Base-by-base conservation (phyloP, 2,329 filamentous ascomycete genomes). In the Fusarium sp. region DNA sequence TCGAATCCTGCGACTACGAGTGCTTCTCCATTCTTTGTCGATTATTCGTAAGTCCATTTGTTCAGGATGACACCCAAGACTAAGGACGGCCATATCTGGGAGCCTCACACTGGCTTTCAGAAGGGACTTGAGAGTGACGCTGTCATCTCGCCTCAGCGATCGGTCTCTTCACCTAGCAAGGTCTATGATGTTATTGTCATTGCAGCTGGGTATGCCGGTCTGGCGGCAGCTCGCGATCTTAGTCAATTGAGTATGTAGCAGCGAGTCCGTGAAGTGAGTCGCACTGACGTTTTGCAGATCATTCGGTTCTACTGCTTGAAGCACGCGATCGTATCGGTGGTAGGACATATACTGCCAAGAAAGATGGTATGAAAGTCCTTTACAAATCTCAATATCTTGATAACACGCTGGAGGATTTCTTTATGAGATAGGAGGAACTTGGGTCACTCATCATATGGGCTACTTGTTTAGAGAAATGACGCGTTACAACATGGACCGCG, bases 241-340 rank as follows among this genome's bases (percentile, higher is more conserved):
- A 24, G 32, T 3, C 50, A 52, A 36, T 36, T 36, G 17, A 26
- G 50, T 34, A 36, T 8, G 17, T 20, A 8, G 3, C 17, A 24
- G 0, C 3, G 1, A 52, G 15, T 0, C 1, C 5, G 8, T 2
- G 3, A 7, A 51, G 0, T 14, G 22, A 2, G 14, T 6, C 1
- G 15, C 0, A 1, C 48, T 51, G 32, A 52, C 32, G 2, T 36
- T 26, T 24, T 2, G 30, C 3, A 52, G 22, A 8, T 20, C 32
- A 36, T 26, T 52, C 32, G 6, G 50, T 52, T 0, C 3, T 52
- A 22, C 30, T 36, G 6, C 9, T 52, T 0, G 30, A 52, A 26
- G 30, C n/a, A 8, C 50, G 50, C 0, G 50, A 52, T 22, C 50
- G 32, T 0, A 52, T 52, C 8, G 50, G 50, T 0, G 50, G 50